These are phyloP conservation scores for Vigna unguiculata DNA, from an alignment of 306 rosid species.

Conservation along the genomic window DNA sequence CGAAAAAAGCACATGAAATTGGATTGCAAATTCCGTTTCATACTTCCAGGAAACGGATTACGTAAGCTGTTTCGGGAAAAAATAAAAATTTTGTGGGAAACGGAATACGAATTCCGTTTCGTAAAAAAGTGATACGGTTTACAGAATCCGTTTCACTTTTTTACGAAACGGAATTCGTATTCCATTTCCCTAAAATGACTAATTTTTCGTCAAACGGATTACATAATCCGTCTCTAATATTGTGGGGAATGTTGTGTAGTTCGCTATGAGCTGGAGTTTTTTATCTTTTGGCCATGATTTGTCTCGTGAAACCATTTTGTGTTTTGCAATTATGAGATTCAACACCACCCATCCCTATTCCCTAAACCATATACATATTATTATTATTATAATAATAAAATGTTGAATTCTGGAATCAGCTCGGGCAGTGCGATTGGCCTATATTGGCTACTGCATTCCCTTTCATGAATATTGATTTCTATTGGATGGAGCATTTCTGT, in stretches of 20 bases:
- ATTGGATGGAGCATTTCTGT: conserved; percentile 1
- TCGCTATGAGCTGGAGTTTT: conserved; percentile 39
- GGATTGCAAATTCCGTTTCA: too few relatives aligned
- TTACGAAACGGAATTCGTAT: too few relatives aligned
- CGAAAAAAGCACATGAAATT: too few relatives aligned
- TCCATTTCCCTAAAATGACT: too few relatives aligned
- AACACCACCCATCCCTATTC: neutral
- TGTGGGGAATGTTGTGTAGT: neutral
- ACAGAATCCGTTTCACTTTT: too few relatives aligned
- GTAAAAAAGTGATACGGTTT: too few relatives aligned
- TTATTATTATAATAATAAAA: neutral
- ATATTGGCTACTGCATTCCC: neutral
- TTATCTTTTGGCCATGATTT: conserved; percentile 34
- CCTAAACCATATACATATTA: neutral
- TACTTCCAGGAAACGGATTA: too few relatives aligned
- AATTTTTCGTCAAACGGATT: too few relatives aligned
- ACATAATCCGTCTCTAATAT: too few relatives aligned
- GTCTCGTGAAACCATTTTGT: conserved; percentile 38
- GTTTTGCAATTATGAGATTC: conserved; percentile 42
- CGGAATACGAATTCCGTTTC: too few relatives aligned
- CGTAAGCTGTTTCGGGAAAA: too few relatives aligned
- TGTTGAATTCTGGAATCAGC: conserved; percentile 21
- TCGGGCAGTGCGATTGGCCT: conserved; percentile 26
- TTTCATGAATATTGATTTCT: neutral
- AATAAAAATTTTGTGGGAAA: too few relatives aligned